These are phyloP conservation scores for Globisporangium recalcitrans DNA, from an alignment of 352 stramenopile species.

Conservation along the genomic window DNA sequence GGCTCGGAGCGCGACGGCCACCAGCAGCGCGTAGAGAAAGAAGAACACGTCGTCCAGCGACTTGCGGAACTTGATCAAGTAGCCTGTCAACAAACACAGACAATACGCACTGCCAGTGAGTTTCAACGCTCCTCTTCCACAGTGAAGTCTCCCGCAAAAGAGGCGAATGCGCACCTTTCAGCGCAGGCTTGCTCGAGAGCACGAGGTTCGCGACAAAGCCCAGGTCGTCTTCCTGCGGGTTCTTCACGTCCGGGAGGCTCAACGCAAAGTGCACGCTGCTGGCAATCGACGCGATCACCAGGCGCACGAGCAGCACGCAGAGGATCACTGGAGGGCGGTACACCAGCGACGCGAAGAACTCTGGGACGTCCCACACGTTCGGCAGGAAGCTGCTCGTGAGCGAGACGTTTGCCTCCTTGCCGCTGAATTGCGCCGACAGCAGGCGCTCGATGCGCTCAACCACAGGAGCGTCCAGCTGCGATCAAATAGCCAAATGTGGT, in stretches of 20 bases:
- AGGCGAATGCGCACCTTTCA: constrained; percentile 46
- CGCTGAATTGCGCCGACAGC: constrained; percentile 34
- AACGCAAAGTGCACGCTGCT: constrained; percentile 34
- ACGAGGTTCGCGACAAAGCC: constrained; percentile 60
- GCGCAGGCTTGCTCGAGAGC: constrained; percentile 45
- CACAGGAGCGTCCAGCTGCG: constrained; percentile 1
- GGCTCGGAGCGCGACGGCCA: constrained; percentile 38
- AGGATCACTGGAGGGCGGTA: constrained; percentile 59
- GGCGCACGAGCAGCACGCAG: constrained; percentile 49
- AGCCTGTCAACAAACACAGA: constrained; percentile 25
- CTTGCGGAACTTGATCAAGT: constrained; percentile 62
- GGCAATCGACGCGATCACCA: constrained; percentile 39
- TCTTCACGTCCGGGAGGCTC: constrained; percentile 57
- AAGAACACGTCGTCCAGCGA: constrained; percentile 69
- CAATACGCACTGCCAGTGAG: not conserved
- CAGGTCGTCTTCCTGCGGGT: constrained; percentile 55
- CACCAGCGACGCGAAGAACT: constrained; percentile 46
- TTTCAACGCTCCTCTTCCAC: too few relatives aligned
- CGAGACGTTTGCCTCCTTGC: constrained; percentile 16
- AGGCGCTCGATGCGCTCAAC: constrained; percentile 50
- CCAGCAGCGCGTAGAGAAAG: constrained; percentile 62
- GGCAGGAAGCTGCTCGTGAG: constrained; percentile 35
- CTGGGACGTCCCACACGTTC: constrained; percentile 44
- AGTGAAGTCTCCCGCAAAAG: not conserved
- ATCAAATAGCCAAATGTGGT: not conserved